Conservation (phyloP, 129 eudicot species). For the Erigeron canadensis region DNA sequence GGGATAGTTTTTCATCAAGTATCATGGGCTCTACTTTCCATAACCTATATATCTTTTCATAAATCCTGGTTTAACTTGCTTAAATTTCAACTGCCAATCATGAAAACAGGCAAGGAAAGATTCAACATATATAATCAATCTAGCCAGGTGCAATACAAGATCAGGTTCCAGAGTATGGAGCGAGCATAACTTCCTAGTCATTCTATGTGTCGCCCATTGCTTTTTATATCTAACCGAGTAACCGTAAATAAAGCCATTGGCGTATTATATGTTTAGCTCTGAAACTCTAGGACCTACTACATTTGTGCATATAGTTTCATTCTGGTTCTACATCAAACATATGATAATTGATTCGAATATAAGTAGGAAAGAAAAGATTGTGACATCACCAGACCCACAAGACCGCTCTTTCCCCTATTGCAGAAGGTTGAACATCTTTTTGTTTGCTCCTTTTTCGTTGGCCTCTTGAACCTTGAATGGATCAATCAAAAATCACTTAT, state of each 20-base stretch:
- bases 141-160: too few species aligned
- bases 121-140: neutral
- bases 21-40: constrained; percentile 65
- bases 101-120: neutral
- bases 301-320: neutral
- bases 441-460: constrained; percentile 32
- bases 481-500: constrained; percentile 1
- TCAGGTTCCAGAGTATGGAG: neutral
- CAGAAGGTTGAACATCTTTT: constrained; percentile 39
- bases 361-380: too few species aligned
- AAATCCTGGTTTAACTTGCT: constrained; percentile 79
- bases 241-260: neutral
- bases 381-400: constrained; percentile 16
- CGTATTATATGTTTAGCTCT: neutral
- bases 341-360: too few species aligned
- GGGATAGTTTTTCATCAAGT: constrained; percentile 69
- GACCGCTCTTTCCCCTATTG: constrained; percentile 53
- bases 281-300: neutral
- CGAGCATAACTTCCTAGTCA: neutral
- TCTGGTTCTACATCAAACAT: constrained; percentile 18
- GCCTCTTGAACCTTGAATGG: constrained; percentile 47
- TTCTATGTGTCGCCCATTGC: neutral
- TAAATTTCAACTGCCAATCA: constrained; percentile 74
- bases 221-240: neutral
- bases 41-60: constrained; percentile 86